Evolutionary conservation across 2,329 filamentous ascomycete species (phyloP), one percentile per base, ranked within the genome.

Genomic region (Dothistroma septosporum): DNA sequence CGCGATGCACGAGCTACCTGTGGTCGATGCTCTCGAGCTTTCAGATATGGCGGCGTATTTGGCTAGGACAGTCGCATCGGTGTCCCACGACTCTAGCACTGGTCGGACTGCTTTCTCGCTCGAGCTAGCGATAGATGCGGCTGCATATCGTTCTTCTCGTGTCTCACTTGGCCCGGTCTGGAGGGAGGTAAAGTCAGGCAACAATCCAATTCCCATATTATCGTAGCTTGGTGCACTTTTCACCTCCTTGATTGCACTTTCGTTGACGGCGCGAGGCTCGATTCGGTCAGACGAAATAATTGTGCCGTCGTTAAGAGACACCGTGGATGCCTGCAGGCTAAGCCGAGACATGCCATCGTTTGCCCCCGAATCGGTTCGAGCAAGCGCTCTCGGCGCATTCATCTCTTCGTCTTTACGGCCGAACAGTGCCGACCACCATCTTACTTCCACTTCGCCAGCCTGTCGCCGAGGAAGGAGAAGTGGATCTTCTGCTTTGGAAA

Each of bases 371-470:
- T 60, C 60, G 24, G 64, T 55, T 4, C 58, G 61, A 19, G 62
- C 61, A 19, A 68, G 57, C 21, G 59, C 55, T 9, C 53, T 60
- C 22, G 83, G 79, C 0, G 85, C 85, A 69, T 99, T 99, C 93
- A 99, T 97, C 73, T 99, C 94, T 57, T 88, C 85, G 68, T 97
- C 91, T 2, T 87, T 87, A 33, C 92, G 85, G 52, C 91, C 91
- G 76, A 97, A 99, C 0, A 88, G 78, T 70, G 94, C 90, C 66
- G 88, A 83, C 94, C 94, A 99, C 94, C 94, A 99, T 62, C 91
- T 84, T n/a, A 94, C 84, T 63, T 95, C 88, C 0, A 88, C 78
- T 24, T 69, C 65, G 5, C 33, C 41, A 11, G 57, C 62, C 5
- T 57, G 48, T 19, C 69, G 57, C 2, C 84, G 82, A 0, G 94